Evolutionary conservation across 148 eudicot species (phyloP), one percentile per base, ranked within the genome.

Genomic region (Nepenthes gracilis): DNA sequence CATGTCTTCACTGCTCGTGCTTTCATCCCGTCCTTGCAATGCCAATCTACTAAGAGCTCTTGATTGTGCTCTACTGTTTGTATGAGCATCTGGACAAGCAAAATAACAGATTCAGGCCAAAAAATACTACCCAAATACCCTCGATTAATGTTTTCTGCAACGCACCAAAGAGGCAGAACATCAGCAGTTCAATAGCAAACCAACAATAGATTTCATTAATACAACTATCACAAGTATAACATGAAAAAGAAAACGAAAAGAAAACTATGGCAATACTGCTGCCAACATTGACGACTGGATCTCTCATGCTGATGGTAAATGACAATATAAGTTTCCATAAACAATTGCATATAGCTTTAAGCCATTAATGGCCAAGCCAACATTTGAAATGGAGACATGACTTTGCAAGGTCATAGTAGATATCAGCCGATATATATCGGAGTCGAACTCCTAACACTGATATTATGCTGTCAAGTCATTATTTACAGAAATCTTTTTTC

Each of bases 1-100:
- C 47, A 80, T 86, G 70, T 84, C 84, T 43, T 75, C 86, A 57
- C 80, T 78, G 74, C 82, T 86, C 52, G 72, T 74, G 72, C 83
- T 89, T 65, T 75, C 87, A 71, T 76, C 77, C 49, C 70, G 85
- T 12, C 49, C 60, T 59, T 66, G 82, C 61, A 57, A 72, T 65
- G 69, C 81, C 68, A 75, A 72, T 69, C 80, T 79, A 65, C 74
- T 78, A 13, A 64, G 66, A 55, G 65, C 74, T 66, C 82, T 80
- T 43, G 89, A 76, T 62, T 74, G 85, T 43, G 80, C 55, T 63
- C 77, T 79, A 36, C 73, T 61, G 67, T 73, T 54, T 36, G 72
- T 78, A 70, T 74, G 80, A 57, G 77, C 81, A 72, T 86, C 97
- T 89, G 75, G 47, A 76, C 62, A 76, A 63, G 66, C 63, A 67